A percentile compares a stretch with the other conserved stretches of the same genome.
These are phyloP conservation scores for Fusarium globosum DNA, from an alignment of 2,329 filamentous ascomycete genomes.

Conservation along the genomic window DNA sequence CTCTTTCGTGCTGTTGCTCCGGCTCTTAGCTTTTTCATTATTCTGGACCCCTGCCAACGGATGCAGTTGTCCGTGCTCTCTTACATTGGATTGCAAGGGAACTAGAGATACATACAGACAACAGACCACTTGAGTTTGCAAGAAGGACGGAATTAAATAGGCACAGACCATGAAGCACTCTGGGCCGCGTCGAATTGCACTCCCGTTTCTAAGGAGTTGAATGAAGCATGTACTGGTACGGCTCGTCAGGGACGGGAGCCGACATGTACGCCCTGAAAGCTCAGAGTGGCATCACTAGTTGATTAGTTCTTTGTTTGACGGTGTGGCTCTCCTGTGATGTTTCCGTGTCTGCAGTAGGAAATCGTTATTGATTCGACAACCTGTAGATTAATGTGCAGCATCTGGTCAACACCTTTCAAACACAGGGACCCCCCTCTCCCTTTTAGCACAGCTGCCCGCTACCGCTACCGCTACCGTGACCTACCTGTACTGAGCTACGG, in stretches of 20 bases:
- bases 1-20: slow-evolving; percentile 23
- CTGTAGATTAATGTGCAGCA: slow-evolving; percentile 15
- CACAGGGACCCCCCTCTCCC: slow-evolving; percentile 11
- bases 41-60: slow-evolving; percentile 29
- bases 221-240: neutral
- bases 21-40: slow-evolving; percentile 1
- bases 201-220: slow-evolving; percentile 17
- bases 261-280: slow-evolving; percentile 20
- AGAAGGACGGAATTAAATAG: slow-evolving; percentile 31
- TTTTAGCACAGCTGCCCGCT: slow-evolving; percentile 7
- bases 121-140: slow-evolving; percentile 9
- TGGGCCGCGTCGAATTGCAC: slow-evolving; percentile 9
- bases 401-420: neutral
- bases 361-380: slow-evolving; percentile 18
- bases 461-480: neutral
- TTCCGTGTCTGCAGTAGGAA: slow-evolving; percentile 3
- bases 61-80: slow-evolving; percentile 36
- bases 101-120: slow-evolving; percentile 16
- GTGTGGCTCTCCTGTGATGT: slow-evolving; percentile 19
- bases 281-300: slow-evolving; percentile 30
- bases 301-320: slow-evolving; percentile 13
- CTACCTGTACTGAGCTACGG: neutral
- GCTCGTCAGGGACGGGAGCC: neutral
- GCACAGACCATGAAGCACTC: slow-evolving; percentile 31
- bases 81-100: slow-evolving; percentile 28